A percentile compares a stretch with the other conserved stretches of the same genome.
These are phyloP conservation scores for Aspergillus melleus DNA, from an alignment of 2,329 filamentous ascomycete species.

Conservation along the genomic window DNA sequence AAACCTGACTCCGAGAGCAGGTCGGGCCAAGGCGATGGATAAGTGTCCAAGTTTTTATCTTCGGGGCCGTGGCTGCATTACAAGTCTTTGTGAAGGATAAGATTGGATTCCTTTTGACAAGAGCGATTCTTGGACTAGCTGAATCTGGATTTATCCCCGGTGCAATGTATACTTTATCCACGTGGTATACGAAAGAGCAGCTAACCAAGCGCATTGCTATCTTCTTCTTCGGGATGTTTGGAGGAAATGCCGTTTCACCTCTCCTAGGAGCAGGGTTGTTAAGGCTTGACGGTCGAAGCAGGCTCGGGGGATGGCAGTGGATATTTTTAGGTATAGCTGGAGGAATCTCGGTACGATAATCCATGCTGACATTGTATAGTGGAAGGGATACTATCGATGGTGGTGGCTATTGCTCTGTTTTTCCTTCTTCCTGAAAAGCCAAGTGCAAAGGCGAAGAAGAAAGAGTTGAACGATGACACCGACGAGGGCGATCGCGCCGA, in stretches of 20 bases:
- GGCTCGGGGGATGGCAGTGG: slow-evolving; percentile 53
- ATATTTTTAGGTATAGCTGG: slow-evolving; percentile 46
- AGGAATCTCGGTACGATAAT: background rate
- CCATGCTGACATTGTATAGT: slow-evolving; percentile 28
- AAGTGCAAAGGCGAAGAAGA: background rate
- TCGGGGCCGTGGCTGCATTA: slow-evolving; percentile 49
- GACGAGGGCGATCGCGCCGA: background rate
- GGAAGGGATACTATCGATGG: slow-evolving; percentile 48
- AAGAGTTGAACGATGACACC: background rate
- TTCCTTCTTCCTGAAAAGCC: slow-evolving; percentile 32
- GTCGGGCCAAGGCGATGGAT: slow-evolving; percentile 53
- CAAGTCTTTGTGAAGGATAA: slow-evolving; percentile 47
- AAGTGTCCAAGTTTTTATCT: slow-evolving; percentile 50
- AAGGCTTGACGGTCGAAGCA: slow-evolving; percentile 43
- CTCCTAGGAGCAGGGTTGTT: slow-evolving; percentile 52
- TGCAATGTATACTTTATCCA: slow-evolving; percentile 53
- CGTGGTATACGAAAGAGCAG: slow-evolving; percentile 52
- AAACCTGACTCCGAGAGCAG: slow-evolving; percentile 19
- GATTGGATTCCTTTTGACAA: slow-evolving; percentile 47
- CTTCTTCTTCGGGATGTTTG: slow-evolving; percentile 57
- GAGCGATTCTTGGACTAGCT: slow-evolving; percentile 48
- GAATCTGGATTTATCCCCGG: slow-evolving; percentile 57
- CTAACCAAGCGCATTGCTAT: slow-evolving; percentile 50
- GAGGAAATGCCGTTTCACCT: slow-evolving; percentile 51
- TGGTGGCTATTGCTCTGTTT: slow-evolving; percentile 41